Conservation (phyloP, 352 stramenopile species). For the Globisporangium canariense region DNA sequence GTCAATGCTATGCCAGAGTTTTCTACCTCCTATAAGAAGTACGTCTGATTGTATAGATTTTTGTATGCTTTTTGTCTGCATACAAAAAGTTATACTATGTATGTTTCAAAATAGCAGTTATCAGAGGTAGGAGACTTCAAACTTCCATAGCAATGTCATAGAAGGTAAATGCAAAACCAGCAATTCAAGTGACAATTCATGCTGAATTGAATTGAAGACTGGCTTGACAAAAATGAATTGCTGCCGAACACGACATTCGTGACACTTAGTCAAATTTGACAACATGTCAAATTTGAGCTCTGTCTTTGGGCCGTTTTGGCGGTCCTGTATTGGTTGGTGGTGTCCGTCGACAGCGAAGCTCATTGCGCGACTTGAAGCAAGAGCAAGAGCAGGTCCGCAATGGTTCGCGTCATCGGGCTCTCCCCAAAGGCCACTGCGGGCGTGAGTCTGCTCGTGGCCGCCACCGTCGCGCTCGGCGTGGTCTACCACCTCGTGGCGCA, state of each 20-base stretch:
- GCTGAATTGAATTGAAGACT: neutral
- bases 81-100: too few species aligned
- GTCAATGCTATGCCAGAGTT: too few species aligned
- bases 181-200: neutral
- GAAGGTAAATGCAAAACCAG: too few species aligned
- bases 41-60: too few species aligned
- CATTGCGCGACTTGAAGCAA: constrained; percentile 8
- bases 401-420: constrained; percentile 25
- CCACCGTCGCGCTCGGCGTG: constrained; percentile 40
- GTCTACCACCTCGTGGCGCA: constrained; percentile 30
- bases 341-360: neutral
- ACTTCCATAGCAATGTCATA: too few species aligned
- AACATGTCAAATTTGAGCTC: neutral
- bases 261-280: neutral
- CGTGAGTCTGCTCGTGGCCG: constrained; percentile 48
- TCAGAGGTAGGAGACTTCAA: too few species aligned
- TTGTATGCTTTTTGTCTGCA: too few species aligned
- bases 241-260: too few species aligned
- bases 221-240: neutral
- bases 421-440: constrained; percentile 30
- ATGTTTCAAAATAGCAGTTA: too few species aligned
- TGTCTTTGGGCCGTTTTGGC: neutral
- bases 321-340: neutral
- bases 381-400: neutral
- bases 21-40: too few species aligned